Base-by-base conservation (phyloP, 306 rosid species). In the Castanopsis chinensis region DNA sequence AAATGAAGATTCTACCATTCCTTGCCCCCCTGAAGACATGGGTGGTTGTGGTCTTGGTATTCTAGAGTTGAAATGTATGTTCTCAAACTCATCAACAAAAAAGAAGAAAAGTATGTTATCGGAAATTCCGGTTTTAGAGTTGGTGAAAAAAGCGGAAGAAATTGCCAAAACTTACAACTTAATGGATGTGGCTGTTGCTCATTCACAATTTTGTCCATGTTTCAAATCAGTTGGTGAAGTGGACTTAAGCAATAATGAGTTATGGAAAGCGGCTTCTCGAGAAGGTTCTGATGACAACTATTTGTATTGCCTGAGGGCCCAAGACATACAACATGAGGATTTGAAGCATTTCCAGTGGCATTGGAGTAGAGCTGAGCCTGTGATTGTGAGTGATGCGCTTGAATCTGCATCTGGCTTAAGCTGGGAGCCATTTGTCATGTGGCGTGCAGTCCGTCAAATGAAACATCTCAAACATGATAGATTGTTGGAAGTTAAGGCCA, bases 361-460 rank as follows among this genome's bases (percentile, higher is more conserved):
- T 55, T 90, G 93, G 93, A 78, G 32, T 73, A 86, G 85, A 71
- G 93, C 91, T 20, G 93, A 90, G 72, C 91, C 93, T 64, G 86
- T 87, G 74, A 76, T 90, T 18, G 91, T 84, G 49, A 86, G 85
- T 75, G 84, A 90, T 71, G 83, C 79, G 8, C 82, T 71, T 67
- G 85, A 87, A 67, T 84, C 86, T 78, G 87, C 85, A 73, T 76
- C 81, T 69, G 93, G 93, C 64, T 91, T 90, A 71, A 90, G 93
- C 81, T 90, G 93, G 93, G 83, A 90, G 63, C 93, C 91, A 17
- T 87, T 85, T 90, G 93, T 90, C 69, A 90, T 86, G 91, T 86
- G 88, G 91, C 86, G 90, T 79, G 93, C 91, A 69, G 52, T 45
- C 13, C 52, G 4, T 71, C 43, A 11, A 55, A 69, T 28, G 56